Percentiles rank a stretch among this genome's conserved stretches.
These are phyloP conservation scores for Entomortierella beljakovae DNA, from an alignment of 192 early-diverging fungal species.

Conservation along the genomic window DNA sequence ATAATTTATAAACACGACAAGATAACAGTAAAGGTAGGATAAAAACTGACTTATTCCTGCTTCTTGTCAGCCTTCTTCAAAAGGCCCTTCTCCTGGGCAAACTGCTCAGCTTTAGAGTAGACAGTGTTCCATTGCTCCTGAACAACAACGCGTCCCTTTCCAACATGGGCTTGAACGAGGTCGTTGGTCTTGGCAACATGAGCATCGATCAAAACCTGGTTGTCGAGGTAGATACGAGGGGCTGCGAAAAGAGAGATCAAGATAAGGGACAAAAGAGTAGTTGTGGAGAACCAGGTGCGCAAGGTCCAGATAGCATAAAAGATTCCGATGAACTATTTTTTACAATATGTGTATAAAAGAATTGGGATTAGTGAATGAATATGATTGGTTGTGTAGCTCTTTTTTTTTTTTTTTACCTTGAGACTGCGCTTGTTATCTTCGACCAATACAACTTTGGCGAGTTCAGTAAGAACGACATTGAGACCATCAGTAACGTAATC, in stretches of 20 bases:
- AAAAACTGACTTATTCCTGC: constrained; percentile 6
- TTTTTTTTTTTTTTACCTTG: constrained; percentile 5
- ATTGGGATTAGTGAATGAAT: neutral
- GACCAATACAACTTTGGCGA: constrained; percentile 46
- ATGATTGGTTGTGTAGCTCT: neutral
- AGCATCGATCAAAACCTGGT: constrained; percentile 45
- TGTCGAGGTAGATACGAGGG: constrained; percentile 49
- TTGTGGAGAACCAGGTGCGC: constrained; percentile 53
- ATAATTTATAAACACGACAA: no score
- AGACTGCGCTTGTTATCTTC: constrained; percentile 50
- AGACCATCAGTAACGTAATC: constrained; percentile 48
- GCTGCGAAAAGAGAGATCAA: constrained; percentile 47
- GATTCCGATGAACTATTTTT: constrained; percentile 47
- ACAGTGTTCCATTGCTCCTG: constrained; percentile 32
- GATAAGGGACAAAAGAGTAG: constrained; percentile 43
- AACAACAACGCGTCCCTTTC: constrained; percentile 37
- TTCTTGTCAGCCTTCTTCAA: constrained; percentile 48
- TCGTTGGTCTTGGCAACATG: constrained; percentile 49
- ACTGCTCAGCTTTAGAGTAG: constrained; percentile 48
- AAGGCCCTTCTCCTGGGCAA: constrained; percentile 53
- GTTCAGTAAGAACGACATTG: constrained; percentile 43
- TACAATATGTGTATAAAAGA: no score
- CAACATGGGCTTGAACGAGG: constrained; percentile 38
- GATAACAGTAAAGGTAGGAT: neutral
- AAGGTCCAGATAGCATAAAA: constrained; percentile 52